phyloP scores from a whole-genome alignment of 495 filamentous ascomycete genomes.

The Aspergillus carlsbadensis region DNA sequence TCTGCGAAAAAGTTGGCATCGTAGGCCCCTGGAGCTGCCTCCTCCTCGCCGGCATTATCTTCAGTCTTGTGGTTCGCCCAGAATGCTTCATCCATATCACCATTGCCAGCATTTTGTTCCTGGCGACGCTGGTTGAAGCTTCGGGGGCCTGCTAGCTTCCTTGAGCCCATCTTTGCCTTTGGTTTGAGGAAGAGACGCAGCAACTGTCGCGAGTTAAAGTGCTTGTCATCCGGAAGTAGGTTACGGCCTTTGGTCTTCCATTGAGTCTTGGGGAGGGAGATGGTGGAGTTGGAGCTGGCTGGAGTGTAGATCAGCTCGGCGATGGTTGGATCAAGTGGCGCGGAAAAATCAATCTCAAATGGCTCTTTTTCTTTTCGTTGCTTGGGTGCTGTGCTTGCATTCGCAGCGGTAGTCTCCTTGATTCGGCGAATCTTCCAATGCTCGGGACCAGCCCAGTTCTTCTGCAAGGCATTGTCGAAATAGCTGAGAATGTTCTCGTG shows the following conservation, averaged over 20 bases:
- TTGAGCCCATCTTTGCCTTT: conserved; percentile 70
- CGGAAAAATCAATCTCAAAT: conserved; percentile 88
- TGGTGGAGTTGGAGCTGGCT: conserved; percentile 74
- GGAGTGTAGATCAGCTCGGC: conserved; percentile 84
- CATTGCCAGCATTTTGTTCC: conserved; percentile 54
- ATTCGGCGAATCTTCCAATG: conserved; percentile 97
- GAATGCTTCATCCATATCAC: conserved; percentile 89
- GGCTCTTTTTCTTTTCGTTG: conserved; percentile 90
- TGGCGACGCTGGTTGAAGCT: conserved; percentile 39
- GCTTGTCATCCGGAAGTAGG: conserved; percentile 94
- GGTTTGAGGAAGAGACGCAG: conserved; percentile 92
- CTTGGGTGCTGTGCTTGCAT: conserved; percentile 52
- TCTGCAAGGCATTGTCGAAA: conserved; percentile 91
- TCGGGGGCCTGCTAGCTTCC: conserved; percentile 43
- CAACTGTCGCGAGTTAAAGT: conserved; percentile 92
- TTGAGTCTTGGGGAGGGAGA: conserved; percentile 85
- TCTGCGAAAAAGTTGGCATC: conserved; percentile 98
- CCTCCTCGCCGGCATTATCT: conserved; percentile 52
- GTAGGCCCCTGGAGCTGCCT: conserved; percentile 66
- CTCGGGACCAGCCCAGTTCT: conserved; percentile 98
- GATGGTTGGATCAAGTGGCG: conserved; percentile 65
- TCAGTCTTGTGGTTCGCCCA: conserved; percentile 79
- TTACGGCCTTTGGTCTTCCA: conserved; percentile 94
- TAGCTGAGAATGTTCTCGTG: conserved; percentile 95
- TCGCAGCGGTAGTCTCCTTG: conserved; percentile 72